phyloP scores from a whole-genome alignment of 305 asterid species.

The Stenogyne calaminthoides region DNA sequence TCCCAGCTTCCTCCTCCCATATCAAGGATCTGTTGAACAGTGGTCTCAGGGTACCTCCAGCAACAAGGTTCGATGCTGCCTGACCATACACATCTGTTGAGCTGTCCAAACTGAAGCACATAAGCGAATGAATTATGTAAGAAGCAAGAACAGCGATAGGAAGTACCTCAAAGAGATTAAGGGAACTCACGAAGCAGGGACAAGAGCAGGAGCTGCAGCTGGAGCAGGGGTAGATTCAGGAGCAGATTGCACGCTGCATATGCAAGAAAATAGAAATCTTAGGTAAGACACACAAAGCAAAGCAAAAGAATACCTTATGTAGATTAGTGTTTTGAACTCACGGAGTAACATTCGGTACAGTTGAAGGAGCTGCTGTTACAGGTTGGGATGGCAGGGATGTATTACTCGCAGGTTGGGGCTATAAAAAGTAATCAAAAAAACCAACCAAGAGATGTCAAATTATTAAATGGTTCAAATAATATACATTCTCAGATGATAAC shows the following conservation, averaged over 20 bases:
- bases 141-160: slow-evolving; percentile 4
- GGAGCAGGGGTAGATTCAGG: slow-evolving; percentile 54
- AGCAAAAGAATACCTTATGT: slow-evolving; percentile 17
- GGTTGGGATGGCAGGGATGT: slow-evolving; percentile 62
- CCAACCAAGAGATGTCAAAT: slow-evolving; percentile 15
- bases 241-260: slow-evolving; percentile 56
- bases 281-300: slow-evolving; percentile 9
- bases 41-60: slow-evolving; percentile 69
- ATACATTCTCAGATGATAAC: background rate
- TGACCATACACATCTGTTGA: slow-evolving; percentile 70
- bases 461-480: background rate
- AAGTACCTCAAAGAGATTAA: slow-evolving; percentile 14
- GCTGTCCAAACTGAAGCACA: slow-evolving; percentile 42
- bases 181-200: slow-evolving; percentile 54
- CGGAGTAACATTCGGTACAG: slow-evolving; percentile 53
- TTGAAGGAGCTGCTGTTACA: slow-evolving; percentile 54
- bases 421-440: slow-evolving; percentile 13
- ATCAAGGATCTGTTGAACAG: slow-evolving; percentile 82
- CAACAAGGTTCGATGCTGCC: slow-evolving; percentile 92
- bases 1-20: slow-evolving; percentile 99
- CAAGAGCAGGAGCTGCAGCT: slow-evolving; percentile 46
- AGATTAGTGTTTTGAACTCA: slow-evolving; percentile 39
- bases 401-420: slow-evolving; percentile 58
- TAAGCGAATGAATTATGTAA: background rate
- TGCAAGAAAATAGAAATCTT: background rate